Conservation (phyloP, 2,329 filamentous ascomycete genomes). For the Eurotiales sp. region DNA sequence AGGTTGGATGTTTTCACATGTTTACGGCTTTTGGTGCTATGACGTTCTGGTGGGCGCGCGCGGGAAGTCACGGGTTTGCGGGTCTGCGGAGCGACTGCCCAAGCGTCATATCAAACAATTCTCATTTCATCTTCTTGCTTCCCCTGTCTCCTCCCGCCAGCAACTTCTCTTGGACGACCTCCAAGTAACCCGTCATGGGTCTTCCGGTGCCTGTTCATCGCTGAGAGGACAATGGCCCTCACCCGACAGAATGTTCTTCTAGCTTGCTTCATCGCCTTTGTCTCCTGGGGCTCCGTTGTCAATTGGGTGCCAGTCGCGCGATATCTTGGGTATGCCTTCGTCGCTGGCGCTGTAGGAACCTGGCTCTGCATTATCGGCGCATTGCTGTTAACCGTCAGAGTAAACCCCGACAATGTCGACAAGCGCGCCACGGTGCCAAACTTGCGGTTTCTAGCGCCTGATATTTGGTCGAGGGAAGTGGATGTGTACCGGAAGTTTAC, state of each 20-base stretch:
- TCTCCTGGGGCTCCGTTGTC: constrained; percentile 83
- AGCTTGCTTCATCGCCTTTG: constrained; percentile 48
- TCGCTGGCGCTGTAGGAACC: constrained; percentile 60
- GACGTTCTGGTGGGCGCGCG: neutral
- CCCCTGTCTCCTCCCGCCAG: neutral
- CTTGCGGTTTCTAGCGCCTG: constrained; percentile 58
- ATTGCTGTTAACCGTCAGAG: constrained; percentile 54
- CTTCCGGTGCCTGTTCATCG: constrained; percentile 40
- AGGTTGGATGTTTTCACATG: neutral
- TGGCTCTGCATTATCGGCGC: constrained; percentile 55
- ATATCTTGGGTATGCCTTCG: constrained; percentile 81
- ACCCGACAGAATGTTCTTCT: constrained; percentile 41
- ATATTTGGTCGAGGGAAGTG: constrained; percentile 68
- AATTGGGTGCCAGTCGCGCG: constrained; percentile 79
- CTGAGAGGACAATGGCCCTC: constrained; percentile 45
- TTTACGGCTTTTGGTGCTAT: neutral
- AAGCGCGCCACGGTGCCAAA: constrained; percentile 42
- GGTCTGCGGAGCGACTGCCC: neutral
- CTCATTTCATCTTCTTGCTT: no score
- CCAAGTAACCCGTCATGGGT: constrained; percentile 29
- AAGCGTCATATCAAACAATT: no score
- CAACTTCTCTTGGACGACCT: constrained; percentile 3
- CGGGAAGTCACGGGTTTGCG: neutral
- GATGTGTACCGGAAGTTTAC: constrained; percentile 62
- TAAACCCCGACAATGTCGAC: constrained; percentile 31